These are phyloP conservation scores for Lasiosphaeria ovina DNA, from an alignment of 495 filamentous ascomycete species.

Conservation along the genomic window DNA sequence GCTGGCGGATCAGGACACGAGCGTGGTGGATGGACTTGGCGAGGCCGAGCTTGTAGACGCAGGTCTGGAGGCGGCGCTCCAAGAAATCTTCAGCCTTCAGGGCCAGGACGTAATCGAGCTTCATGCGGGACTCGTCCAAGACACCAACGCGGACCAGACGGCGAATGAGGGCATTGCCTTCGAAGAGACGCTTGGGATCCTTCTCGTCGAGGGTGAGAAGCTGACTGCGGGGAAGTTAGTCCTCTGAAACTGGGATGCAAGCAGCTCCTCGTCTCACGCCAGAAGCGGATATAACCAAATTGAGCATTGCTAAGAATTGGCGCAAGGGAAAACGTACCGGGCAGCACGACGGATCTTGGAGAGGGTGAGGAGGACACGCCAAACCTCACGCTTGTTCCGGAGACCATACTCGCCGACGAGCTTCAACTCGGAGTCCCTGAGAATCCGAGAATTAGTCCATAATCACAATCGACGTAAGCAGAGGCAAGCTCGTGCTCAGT, in stretches of 20 bases:
- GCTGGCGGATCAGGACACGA: slow-evolving; percentile 97
- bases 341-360: slow-evolving; percentile 99
- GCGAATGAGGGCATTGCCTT: slow-evolving; percentile 99
- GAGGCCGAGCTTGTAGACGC: slow-evolving; percentile 99
- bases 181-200: slow-evolving; percentile 99
- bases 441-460: slow-evolving; percentile 44
- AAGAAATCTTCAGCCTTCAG: slow-evolving; percentile 98
- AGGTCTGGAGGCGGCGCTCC: slow-evolving; percentile 98
- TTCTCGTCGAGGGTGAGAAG: slow-evolving; percentile 99
- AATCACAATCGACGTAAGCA: slow-evolving; percentile 85
- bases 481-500: slow-evolving; percentile 98
- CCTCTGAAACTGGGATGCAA: background rate
- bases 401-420: slow-evolving; percentile 98
- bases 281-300: background rate
- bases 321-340: slow-evolving; percentile 61
- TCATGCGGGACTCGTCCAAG: slow-evolving; percentile 99
- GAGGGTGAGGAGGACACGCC: slow-evolving; percentile 97
- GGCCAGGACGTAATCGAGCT: slow-evolving; percentile 99
- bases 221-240: slow-evolving; percentile 61
- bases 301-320: background rate
- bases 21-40: slow-evolving; percentile 99
- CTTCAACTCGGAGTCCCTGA: slow-evolving; percentile 98
- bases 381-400: slow-evolving; percentile 99
- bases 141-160: slow-evolving; percentile 99
- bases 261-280: background rate